These are phyloP conservation scores for Jaminaea rosea DNA, from an alignment of 1,284 basidiomycete genomes.

Conservation along the genomic window DNA sequence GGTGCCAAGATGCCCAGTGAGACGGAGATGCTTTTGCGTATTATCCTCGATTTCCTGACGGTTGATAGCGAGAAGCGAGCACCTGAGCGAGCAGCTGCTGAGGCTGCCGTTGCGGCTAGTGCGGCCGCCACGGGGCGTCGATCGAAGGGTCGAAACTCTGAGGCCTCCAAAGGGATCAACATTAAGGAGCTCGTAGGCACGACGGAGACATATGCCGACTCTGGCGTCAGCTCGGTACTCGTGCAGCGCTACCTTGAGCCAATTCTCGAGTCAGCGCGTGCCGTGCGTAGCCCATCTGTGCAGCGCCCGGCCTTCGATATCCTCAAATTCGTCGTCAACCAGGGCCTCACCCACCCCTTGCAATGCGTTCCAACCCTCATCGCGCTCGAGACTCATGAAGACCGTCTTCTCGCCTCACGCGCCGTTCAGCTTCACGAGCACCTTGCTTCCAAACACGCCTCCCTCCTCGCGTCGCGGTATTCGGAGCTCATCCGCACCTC, in stretches of 20 bases:
- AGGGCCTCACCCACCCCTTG: constrained; percentile 88
- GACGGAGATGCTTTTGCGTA: constrained; percentile 65
- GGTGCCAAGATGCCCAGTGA: constrained; percentile 61
- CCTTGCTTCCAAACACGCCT: constrained; percentile 78
- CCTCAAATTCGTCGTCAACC: constrained; percentile 79
- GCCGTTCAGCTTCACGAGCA: constrained; percentile 73
- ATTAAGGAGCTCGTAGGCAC: constrained; percentile 90
- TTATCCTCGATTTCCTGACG: constrained; percentile 63
- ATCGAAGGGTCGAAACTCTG: constrained; percentile 12
- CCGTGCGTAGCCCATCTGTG: constrained; percentile 48
- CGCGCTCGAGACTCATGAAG: constrained; percentile 72
- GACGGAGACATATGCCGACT: constrained; percentile 86
- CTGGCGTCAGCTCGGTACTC: constrained; percentile 87
- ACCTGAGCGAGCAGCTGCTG: not conserved
- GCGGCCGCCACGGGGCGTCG: constrained; percentile 14
- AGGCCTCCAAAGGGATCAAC: constrained; percentile 21
- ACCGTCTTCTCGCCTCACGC: constrained; percentile 58
- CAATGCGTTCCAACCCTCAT: constrained; percentile 87
- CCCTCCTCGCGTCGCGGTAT: constrained; percentile 76
- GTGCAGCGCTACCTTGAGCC: constrained; percentile 80
- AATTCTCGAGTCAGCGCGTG: constrained; percentile 67
- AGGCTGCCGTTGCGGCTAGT: constrained; percentile 13
- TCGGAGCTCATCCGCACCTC: constrained; percentile 67
- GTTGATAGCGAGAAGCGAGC: constrained; percentile 9
- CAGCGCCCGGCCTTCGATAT: constrained; percentile 83